Conservation (phyloP, 495 filamentous ascomycete species). For the Aspergillus sclerotiicarbonarius region DNA sequence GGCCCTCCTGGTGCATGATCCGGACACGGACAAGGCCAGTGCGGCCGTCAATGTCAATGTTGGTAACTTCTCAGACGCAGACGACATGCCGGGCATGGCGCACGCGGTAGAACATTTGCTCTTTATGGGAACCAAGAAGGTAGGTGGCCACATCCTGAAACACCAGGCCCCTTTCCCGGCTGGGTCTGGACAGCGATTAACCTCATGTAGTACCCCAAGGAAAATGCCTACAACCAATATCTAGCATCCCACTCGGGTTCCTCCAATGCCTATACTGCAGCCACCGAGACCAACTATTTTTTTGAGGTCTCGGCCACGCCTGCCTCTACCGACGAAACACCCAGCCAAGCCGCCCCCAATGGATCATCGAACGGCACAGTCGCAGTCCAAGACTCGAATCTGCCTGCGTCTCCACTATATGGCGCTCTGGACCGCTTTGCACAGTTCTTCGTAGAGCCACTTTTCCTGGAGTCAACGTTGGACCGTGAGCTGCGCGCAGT, state of each 20-base stretch:
- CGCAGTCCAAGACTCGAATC: constrained; percentile 13
- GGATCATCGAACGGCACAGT: constrained; percentile 43
- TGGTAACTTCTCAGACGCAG: constrained; percentile 87
- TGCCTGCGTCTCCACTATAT: constrained; percentile 64
- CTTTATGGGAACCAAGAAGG: constrained; percentile 99
- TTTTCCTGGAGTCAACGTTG: constrained; percentile 86
- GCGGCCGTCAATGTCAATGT: constrained; percentile 95
- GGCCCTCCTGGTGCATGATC: constrained; percentile 89
- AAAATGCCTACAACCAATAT: constrained; percentile 96
- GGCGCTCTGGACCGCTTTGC: constrained; percentile 94
- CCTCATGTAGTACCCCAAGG: constrained; percentile 69
- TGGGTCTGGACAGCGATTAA: background rate
- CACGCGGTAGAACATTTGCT: constrained; percentile 90
- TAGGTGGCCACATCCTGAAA: constrained; percentile 28
- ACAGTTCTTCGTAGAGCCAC: constrained; percentile 92
- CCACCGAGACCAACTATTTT: constrained; percentile 96
- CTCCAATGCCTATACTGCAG: constrained; percentile 92
- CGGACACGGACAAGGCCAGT: constrained; percentile 94
- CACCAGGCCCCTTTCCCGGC: background rate
- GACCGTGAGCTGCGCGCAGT: constrained; percentile 91
- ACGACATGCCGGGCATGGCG: constrained; percentile 89
- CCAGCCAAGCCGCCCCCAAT: constrained; percentile 35
- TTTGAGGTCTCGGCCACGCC: constrained; percentile 85
- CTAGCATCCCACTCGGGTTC: constrained; percentile 83
- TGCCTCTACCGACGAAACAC: constrained; percentile 41